phyloP scores from a whole-genome alignment of 441 rosid genomes.

The Brassica hybrid region DNA sequence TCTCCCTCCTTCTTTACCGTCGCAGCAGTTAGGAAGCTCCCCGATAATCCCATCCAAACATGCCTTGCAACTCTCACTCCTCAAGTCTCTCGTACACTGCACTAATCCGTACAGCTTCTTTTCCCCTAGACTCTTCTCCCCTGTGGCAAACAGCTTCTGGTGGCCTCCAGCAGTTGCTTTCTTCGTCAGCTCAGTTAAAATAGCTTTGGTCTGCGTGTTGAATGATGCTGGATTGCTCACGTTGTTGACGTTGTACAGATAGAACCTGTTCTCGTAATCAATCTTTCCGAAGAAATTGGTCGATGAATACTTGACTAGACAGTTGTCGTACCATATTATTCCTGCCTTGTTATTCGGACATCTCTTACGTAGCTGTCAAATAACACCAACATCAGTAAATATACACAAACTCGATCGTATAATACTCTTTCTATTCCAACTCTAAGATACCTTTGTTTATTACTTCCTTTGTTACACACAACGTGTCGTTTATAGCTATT shows the following conservation, averaged over 20 bases:
- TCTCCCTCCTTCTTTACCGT: constrained; percentile 63
- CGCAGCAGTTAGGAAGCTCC: constrained; percentile 52
- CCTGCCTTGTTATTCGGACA: constrained; percentile 72
- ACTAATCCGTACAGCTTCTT: constrained; percentile 58
- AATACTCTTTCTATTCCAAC: neutral
- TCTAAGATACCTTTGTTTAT: neutral
- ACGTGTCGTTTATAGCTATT: no score
- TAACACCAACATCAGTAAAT: constrained; percentile 13
- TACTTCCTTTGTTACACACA: no score
- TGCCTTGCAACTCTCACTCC: constrained; percentile 47
- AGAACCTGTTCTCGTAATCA: constrained; percentile 57
- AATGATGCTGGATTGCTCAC: constrained; percentile 53
- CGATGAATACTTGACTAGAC: constrained; percentile 64
- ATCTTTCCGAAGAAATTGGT: constrained; percentile 59
- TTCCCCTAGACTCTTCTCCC: constrained; percentile 41
- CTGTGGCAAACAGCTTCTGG: constrained; percentile 48
- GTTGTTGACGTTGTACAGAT: constrained; percentile 50
- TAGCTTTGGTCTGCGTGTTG: constrained; percentile 53
- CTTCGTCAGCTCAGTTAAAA: constrained; percentile 45
- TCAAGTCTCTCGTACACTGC: constrained; percentile 67
- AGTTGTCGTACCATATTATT: constrained; percentile 75
- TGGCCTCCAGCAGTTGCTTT: constrained; percentile 33
- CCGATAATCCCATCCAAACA: constrained; percentile 53
- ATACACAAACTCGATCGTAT: neutral
- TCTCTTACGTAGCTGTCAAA: constrained; percentile 38